phyloP scores from a whole-genome alignment of 2,329 filamentous ascomycete genomes.

The Pseudogymnoascus sp. region DNA sequence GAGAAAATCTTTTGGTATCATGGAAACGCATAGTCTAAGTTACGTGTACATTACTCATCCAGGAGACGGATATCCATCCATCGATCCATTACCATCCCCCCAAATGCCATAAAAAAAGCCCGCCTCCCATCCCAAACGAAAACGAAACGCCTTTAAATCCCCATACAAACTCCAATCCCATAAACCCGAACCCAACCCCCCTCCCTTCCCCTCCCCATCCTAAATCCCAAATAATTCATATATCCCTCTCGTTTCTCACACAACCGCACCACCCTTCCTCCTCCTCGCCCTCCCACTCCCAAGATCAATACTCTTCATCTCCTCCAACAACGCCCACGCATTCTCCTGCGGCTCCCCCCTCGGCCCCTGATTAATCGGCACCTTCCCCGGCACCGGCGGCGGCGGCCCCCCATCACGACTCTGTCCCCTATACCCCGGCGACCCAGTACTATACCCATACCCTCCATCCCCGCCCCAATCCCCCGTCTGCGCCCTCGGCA shows the following conservation, averaged over 20 bases:
- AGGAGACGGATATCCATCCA: neutral
- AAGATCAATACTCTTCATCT: constrained; percentile 61
- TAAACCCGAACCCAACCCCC: neutral
- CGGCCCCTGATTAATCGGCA: constrained; percentile 47
- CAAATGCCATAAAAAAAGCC: neutral
- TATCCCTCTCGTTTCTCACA: neutral
- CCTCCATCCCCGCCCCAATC: constrained; percentile 11
- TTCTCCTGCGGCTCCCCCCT: constrained; percentile 30
- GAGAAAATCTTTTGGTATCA: neutral
- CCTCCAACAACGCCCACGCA: constrained; percentile 57
- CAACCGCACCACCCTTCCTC: constrained; percentile 9
- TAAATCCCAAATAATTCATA: neutral
- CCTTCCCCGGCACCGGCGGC: constrained; percentile 63
- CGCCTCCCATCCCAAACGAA: neutral
- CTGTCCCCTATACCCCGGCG: constrained; percentile 24
- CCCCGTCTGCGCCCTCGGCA: constrained; percentile 21
- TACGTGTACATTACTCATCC: neutral
- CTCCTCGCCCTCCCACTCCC: constrained; percentile 43
- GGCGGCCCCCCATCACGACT: constrained; percentile 22
- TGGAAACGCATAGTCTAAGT: neutral
- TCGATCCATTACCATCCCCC: neutral
- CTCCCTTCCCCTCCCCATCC: neutral
- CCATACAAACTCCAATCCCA: neutral
- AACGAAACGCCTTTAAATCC: neutral
- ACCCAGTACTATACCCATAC: neutral